A percentile compares a stretch with the other conserved stretches of the same genome.
Evolutionary conservation across 1,139 yeast species (phyloP).

Genomic region (Yamadazyma atmosphaerica): DNA sequence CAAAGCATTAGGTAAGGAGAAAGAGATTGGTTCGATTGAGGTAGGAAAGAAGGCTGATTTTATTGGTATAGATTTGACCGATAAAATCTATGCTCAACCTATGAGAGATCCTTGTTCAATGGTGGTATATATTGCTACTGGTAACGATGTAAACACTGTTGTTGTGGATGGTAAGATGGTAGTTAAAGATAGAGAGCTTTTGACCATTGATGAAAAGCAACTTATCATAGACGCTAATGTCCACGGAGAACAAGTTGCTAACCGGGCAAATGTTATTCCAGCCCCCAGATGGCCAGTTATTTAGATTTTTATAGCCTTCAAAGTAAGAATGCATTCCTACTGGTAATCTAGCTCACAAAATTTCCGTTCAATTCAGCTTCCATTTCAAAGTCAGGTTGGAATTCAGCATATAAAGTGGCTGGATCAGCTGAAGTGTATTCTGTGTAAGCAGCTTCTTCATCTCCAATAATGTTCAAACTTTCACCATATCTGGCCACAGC

Average conservation of each 20-base stretch:
- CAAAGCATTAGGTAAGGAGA: slow-evolving; percentile 17
- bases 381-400: slow-evolving; percentile 56
- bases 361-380: slow-evolving; percentile 27
- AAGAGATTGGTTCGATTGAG: slow-evolving; percentile 21
- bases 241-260: slow-evolving; percentile 12
- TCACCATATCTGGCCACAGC: slow-evolving; percentile 40
- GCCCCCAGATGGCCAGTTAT: slow-evolving; percentile 17
- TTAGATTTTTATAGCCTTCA: not conserved
- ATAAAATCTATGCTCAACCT: slow-evolving; percentile 17
- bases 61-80: slow-evolving; percentile 17
- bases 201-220: slow-evolving; percentile 20
- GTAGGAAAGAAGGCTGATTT: slow-evolving; percentile 25
- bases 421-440: slow-evolving; percentile 62
- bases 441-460: slow-evolving; percentile 72
- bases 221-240: slow-evolving; percentile 18
- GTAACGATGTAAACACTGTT: slow-evolving; percentile 19
- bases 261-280: slow-evolving; percentile 8
- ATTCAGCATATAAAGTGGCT: slow-evolving; percentile 68
- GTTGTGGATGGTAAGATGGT: slow-evolving; percentile 20
- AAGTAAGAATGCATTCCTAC: too few species aligned
- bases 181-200: slow-evolving; percentile 15
- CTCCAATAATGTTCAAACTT: slow-evolving; percentile 42
- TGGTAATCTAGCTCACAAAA: slow-evolving; percentile 15
- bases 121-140: slow-evolving; percentile 22
- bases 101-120: slow-evolving; percentile 19